phyloP scores from a whole-genome alignment of 75 land plant genomes.

The Selaginella moellendorffii region DNA sequence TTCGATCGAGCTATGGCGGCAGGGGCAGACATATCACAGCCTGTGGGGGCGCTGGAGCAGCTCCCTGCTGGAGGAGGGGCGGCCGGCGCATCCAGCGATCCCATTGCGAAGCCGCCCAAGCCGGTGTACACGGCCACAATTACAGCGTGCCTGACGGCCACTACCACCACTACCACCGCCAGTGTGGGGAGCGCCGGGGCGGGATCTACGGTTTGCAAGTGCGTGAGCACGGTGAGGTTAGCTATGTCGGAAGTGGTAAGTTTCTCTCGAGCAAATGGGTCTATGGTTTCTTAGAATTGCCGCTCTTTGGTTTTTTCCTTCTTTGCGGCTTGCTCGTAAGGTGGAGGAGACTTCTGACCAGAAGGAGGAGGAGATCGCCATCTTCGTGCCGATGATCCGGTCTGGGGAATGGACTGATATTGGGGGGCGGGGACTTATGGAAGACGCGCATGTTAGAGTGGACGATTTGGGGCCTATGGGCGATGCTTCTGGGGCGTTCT shows the following conservation, averaged over 20 bases:
- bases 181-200: not conserved
- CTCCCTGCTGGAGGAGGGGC: not conserved
- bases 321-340: not conserved
- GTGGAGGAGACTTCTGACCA: not conserved
- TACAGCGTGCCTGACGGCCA: not conserved
- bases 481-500: slow-evolving; percentile 43
- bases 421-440: slow-evolving; percentile 44
- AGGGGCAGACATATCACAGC: not conserved
- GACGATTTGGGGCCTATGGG: slow-evolving; percentile 27
- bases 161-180: too few species aligned
- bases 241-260: not conserved
- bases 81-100: not conserved
- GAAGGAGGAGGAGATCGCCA: not conserved
- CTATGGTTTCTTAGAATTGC: not conserved
- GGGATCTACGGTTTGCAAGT: not conserved
- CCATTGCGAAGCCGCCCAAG: not conserved
- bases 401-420: slow-evolving; percentile 64
- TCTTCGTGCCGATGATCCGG: slow-evolving; percentile 39
- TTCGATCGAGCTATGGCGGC: not conserved
- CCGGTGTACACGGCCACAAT: not conserved
- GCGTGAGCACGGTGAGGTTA: not conserved
- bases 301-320: not conserved
- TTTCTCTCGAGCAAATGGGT: not conserved
- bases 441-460: slow-evolving; percentile 45
- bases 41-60: not conserved